These are phyloP conservation scores for Ascomycota sp. DNA, from an alignment of 2,329 filamentous ascomycete species.

Conservation along the genomic window DNA sequence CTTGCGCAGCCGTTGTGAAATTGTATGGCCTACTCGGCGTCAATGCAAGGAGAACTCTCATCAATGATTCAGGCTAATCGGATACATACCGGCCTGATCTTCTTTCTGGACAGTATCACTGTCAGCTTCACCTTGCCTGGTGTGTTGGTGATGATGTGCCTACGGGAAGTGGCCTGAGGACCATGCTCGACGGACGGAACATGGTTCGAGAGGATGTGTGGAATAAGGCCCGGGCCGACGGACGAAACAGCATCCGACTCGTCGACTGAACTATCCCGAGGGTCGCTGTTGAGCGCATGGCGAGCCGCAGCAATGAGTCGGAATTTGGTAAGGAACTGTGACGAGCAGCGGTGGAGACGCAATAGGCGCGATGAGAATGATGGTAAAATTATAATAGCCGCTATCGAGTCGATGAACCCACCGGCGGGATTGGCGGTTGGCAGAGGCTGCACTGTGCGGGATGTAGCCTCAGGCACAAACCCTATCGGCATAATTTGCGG, in stretches of 20 bases:
- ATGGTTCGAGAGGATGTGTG: slow-evolving; percentile 39
- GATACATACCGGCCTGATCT: slow-evolving; percentile 46
- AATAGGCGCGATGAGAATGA: slow-evolving; percentile 3
- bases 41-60: neutral
- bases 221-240: slow-evolving; percentile 43
- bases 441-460: too few relatives aligned
- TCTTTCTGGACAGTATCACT: slow-evolving; percentile 29
- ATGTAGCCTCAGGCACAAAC: slow-evolving; percentile 18
- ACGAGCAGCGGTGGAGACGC: slow-evolving; percentile 8
- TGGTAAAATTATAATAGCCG: too few relatives aligned
- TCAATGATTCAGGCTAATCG: slow-evolving; percentile 1
- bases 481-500: slow-evolving; percentile 12
- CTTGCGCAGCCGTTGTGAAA: slow-evolving; percentile 83
- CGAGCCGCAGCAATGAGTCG: slow-evolving; percentile 11
- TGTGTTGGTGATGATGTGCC: slow-evolving; percentile 7
- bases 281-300: slow-evolving; percentile 45
- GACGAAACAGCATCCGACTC: slow-evolving; percentile 43
- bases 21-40: slow-evolving; percentile 56
- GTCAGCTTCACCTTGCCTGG: slow-evolving; percentile 7
- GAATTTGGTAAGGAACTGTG: slow-evolving; percentile 9
- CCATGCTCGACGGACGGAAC: slow-evolving; percentile 43
- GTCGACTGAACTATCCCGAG: slow-evolving; percentile 49
- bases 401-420: too few relatives aligned
- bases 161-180: slow-evolving; percentile 56
- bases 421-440: too few relatives aligned